Base-by-base conservation (phyloP, 345 rosid species). In the Draba incana region DNA sequence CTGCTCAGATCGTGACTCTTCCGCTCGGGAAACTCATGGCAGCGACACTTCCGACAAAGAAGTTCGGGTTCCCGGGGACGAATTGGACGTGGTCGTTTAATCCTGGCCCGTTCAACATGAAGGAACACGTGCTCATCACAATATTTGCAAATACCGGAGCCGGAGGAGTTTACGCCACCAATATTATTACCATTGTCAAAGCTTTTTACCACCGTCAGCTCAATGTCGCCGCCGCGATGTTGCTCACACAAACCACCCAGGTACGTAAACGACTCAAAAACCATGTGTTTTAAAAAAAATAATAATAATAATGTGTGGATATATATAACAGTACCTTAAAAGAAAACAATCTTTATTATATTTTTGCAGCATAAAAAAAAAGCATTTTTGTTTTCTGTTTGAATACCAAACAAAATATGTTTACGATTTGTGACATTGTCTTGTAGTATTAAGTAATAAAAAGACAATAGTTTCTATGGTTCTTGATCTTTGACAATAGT, bases 161-260 rank as follows among this genome's bases (percentile, higher is more conserved):
- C 6, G 57, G 70, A 4, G 80, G 81, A 10, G 85, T 65, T 37
- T 82, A 82, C 42, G 88, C 86, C 4, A 65, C 81, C 3, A 41
- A 27, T 48, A 82, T 84, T 35, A 42, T 86, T 2, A 74, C 84
- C 47, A 58, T 79, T 52, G 72, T 86, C 44, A 84, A 74, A 70
- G 84, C 84, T 2, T 82, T 84, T 64, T 84, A 86, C 62, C 79
- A 81, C 41, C 78, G 75, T 48, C 8, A 64, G 11, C 66, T 77
- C 42, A 61, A 46, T 72, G 65, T 68, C 30, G 43, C 68, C 30
- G 77, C 77, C 9, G 80, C 80, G 1, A 60, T 84, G 72, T 62
- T 86, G 77, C 83, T 90, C 4, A 75, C 79, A 9, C 88, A 83
- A 72, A 84, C 97, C 4, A 86, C 95, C 48, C 97, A 85, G 92